Evolutionary conservation across 2,329 filamentous ascomycete genomes (phyloP).

Genomic region (Magnaporthiopsis incrustans): DNA sequence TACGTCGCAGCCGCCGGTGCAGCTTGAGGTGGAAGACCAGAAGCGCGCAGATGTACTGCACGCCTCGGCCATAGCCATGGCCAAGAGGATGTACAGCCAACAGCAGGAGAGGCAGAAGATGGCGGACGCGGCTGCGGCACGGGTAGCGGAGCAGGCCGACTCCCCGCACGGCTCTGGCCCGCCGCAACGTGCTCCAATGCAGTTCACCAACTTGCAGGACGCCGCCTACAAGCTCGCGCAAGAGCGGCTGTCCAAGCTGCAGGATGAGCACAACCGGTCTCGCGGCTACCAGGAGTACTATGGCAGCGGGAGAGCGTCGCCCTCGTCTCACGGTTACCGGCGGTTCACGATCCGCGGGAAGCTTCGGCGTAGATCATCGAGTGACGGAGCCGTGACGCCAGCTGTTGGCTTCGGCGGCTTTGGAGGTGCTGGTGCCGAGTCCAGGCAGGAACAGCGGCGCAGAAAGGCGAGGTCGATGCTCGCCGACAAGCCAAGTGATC

Average conservation of each 20-base stretch:
- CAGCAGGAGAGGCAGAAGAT: slow-evolving; percentile 61
- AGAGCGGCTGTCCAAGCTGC: slow-evolving; percentile 72
- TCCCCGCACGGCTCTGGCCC: slow-evolving; percentile 22
- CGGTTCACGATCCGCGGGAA: slow-evolving; percentile 46
- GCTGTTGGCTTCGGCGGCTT: background rate
- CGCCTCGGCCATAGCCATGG: slow-evolving; percentile 83
- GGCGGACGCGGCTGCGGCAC: slow-evolving; percentile 40
- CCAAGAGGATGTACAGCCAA: slow-evolving; percentile 71
- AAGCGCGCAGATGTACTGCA: slow-evolving; percentile 64
- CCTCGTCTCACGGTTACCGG: slow-evolving; percentile 25
- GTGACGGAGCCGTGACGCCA: slow-evolving; percentile 46
- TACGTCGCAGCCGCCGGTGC: slow-evolving; percentile 65
- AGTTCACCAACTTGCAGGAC: slow-evolving; percentile 66
- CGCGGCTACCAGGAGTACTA: slow-evolving; percentile 67
- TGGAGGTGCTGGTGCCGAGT: background rate
- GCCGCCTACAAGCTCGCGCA: slow-evolving; percentile 80
- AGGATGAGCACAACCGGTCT: slow-evolving; percentile 57
- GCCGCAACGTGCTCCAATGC: slow-evolving; percentile 14
- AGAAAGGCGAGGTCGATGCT: slow-evolving; percentile 4
- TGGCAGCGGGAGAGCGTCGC: slow-evolving; percentile 36
- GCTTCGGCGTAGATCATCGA: slow-evolving; percentile 56
- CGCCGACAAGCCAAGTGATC: slow-evolving; percentile 5
- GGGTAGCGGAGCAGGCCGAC: slow-evolving; percentile 21
- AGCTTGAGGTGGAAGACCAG: slow-evolving; percentile 65
- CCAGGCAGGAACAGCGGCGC: slow-evolving; percentile 5